These are phyloP conservation scores for Pneumocystis wakefieldiae DNA, from an alignment of 1,139 yeast genomes.

Conservation along the genomic window DNA sequence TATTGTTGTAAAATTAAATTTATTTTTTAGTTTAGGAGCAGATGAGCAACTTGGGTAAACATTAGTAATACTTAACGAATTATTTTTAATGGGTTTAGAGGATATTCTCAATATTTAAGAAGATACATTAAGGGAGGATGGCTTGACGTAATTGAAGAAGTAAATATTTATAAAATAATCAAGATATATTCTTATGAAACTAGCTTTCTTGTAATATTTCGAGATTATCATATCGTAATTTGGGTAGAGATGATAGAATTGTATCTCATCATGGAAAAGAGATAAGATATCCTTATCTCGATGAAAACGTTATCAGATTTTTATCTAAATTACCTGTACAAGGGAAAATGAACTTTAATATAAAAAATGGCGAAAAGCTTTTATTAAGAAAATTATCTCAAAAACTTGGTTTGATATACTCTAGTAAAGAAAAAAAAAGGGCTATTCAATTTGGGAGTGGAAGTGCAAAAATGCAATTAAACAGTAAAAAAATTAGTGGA, in stretches of 20 bases:
- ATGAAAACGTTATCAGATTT: constrained; percentile 41
- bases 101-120: constrained; percentile 65
- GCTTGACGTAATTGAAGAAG: constrained; percentile 35
- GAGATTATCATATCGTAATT: constrained; percentile 60
- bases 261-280: constrained; percentile 81
- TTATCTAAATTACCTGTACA: constrained; percentile 29
- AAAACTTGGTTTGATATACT: constrained; percentile 19
- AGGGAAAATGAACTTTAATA: constrained; percentile 17
- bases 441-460: constrained; percentile 95
- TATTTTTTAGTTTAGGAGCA: constrained; percentile 91
- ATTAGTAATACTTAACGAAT: background rate
- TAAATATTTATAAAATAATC: constrained; percentile 26
- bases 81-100: constrained; percentile 28
- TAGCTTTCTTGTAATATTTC: constrained; percentile 37
- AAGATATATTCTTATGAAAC: background rate
- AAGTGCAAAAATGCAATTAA: constrained; percentile 80
- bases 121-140: constrained; percentile 19
- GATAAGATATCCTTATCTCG: constrained; percentile 75
- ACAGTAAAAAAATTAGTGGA: constrained; percentile 49
- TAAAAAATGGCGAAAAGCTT: constrained; percentile 38
- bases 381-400: constrained; percentile 50
- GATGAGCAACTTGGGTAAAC: constrained; percentile 60
- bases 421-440: constrained; percentile 63
- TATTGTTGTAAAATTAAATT: constrained; percentile 45
- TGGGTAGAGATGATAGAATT: constrained; percentile 85